phyloP scores from a whole-genome alignment of 805 yeast species.

The Ascoidea tarda region DNA sequence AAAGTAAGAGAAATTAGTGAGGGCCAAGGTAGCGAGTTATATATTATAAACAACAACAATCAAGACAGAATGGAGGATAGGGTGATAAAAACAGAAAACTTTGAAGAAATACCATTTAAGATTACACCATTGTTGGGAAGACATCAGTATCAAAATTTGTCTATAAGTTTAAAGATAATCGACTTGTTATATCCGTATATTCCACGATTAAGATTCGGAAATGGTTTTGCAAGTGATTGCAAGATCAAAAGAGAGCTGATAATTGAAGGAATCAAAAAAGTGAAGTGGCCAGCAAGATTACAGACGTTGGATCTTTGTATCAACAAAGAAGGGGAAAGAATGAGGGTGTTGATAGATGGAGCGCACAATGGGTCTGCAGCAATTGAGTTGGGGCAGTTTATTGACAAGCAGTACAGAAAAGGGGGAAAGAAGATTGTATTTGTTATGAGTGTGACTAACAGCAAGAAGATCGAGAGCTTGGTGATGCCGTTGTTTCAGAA shows the following conservation, averaged over 20 bases:
- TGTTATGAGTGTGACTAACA: slow-evolving; percentile 63
- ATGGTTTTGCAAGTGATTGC: slow-evolving; percentile 13
- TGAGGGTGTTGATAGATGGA: slow-evolving; percentile 58
- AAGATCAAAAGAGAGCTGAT: slow-evolving; percentile 23
- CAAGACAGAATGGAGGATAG: background rate
- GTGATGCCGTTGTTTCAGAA: slow-evolving; percentile 31
- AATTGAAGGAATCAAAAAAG: slow-evolving; percentile 33
- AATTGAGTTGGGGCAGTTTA: slow-evolving; percentile 43
- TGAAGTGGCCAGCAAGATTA: slow-evolving; percentile 82
- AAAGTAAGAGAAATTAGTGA: slow-evolving; percentile 28
- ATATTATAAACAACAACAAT: slow-evolving; percentile 8
- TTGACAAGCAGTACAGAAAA: slow-evolving; percentile 18
- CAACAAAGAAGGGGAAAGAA: slow-evolving; percentile 10
- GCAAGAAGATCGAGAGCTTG: slow-evolving; percentile 44
- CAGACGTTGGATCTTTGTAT: slow-evolving; percentile 31
- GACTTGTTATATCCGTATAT: slow-evolving; percentile 19
- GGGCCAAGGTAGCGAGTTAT: slow-evolving; percentile 16
- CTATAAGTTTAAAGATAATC: slow-evolving; percentile 49
- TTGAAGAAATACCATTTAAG: slow-evolving; percentile 17
- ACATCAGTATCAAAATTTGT: slow-evolving; percentile 58
- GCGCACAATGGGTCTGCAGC: slow-evolving; percentile 91
- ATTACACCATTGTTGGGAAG: slow-evolving; percentile 50
- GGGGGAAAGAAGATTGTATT: slow-evolving; percentile 22
- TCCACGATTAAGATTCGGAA: slow-evolving; percentile 6
- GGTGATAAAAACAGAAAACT: slow-evolving; percentile 15